Conservation (phyloP, 768 basidiomycete species). For the Phaffia australis region DNA sequence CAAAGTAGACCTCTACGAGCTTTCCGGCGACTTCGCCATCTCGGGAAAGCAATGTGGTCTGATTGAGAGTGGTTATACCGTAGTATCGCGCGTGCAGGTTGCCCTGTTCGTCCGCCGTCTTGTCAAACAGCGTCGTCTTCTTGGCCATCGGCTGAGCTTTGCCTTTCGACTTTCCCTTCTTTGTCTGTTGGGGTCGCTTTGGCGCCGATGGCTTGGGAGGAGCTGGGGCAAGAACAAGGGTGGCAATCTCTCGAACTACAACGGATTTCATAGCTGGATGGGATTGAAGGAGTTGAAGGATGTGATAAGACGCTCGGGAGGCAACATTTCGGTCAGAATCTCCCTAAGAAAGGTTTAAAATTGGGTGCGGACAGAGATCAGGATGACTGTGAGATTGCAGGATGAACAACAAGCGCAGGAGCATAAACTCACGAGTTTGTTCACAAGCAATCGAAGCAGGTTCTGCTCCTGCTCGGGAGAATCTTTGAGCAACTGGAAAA, state of each 20-base stretch:
- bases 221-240: constrained; percentile 60
- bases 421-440: constrained; percentile 63
- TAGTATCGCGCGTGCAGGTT: constrained; percentile 74
- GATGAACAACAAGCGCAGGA: not conserved
- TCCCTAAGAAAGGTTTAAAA: constrained; percentile 47
- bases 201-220: constrained; percentile 37
- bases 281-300: constrained; percentile 75
- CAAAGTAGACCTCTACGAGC: constrained; percentile 83
- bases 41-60: constrained; percentile 57
- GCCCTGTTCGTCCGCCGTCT: constrained; percentile 30
- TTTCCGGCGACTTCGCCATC: constrained; percentile 66
- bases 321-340: constrained; percentile 79
- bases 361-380: not conserved
- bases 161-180: constrained; percentile 28
- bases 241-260: constrained; percentile 72
- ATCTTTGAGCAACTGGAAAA: constrained; percentile 66
- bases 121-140: constrained; percentile 33
- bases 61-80: constrained; percentile 85
- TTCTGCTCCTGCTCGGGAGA: constrained; percentile 98
- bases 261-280: constrained; percentile 90
- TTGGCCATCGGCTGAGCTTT: constrained; percentile 25
- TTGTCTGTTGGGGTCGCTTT: constrained; percentile 28
- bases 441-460: constrained; percentile 76
- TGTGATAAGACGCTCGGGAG: constrained; percentile 77
- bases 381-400: not conserved